phyloP scores from a whole-genome alignment of 768 basidiomycete genomes.

The Candolleomyces eurysporus region DNA sequence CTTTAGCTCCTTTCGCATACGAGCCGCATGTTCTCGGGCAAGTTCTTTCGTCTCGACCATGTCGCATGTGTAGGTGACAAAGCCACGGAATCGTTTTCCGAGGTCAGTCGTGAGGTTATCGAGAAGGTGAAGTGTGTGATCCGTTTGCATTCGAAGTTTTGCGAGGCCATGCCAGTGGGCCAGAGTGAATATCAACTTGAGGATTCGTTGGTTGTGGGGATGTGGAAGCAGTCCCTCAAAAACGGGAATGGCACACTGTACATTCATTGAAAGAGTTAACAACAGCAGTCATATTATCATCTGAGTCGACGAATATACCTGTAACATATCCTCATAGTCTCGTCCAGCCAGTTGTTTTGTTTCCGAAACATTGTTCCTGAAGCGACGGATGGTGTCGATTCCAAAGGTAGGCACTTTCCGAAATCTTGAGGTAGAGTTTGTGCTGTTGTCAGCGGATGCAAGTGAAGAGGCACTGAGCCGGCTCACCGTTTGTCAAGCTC shows the following conservation, averaged over 20 bases:
- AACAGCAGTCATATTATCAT: background rate
- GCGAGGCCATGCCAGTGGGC: conserved; percentile 33
- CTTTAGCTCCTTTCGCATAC: conserved; percentile 10
- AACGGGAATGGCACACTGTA: conserved; percentile 32
- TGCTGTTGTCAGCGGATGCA: background rate
- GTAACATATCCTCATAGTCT: conserved; percentile 38
- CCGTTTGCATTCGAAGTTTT: conserved; percentile 31
- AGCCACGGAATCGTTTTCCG: conserved; percentile 27
- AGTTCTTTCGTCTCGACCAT: conserved; percentile 32
- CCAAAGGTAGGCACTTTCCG: conserved; percentile 24
- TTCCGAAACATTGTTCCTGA: conserved; percentile 26
- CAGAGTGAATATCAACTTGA: conserved; percentile 23
- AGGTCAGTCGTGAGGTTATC: conserved; percentile 24
- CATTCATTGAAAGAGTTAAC: conserved; percentile 1
- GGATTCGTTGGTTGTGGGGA: conserved; percentile 15
- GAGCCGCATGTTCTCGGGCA: conserved; percentile 34
- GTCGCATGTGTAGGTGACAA: conserved; percentile 23
- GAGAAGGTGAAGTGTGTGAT: conserved; percentile 21
- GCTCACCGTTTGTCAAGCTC: conserved; percentile 12
- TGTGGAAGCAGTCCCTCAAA: conserved; percentile 34
- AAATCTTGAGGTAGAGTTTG: conserved; percentile 16
- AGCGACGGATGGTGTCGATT: conserved; percentile 28
- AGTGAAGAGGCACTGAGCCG: conserved; percentile 24
- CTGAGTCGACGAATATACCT: conserved; percentile 20
- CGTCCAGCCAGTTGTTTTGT: conserved; percentile 31